These are phyloP conservation scores for Arthroderma sp. DNA, from an alignment of 2,329 filamentous ascomycete genomes.

Conservation along the genomic window DNA sequence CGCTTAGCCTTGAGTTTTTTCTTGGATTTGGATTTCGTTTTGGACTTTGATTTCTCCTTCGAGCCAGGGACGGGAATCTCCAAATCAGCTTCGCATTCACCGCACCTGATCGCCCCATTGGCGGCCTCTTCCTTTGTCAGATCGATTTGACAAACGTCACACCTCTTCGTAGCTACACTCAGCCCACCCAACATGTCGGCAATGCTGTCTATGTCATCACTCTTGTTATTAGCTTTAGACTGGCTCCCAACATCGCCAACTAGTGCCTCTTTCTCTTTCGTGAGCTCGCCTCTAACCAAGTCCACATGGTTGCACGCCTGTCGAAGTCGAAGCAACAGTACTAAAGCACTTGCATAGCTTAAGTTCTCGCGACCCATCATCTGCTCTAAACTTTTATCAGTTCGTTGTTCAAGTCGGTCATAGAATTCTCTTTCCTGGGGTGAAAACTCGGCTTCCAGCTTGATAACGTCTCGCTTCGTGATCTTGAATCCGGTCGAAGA, in stretches of 20 bases:
- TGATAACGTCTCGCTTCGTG: slow-evolving; percentile 77
- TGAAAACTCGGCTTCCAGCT: slow-evolving; percentile 64
- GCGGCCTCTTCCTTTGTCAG: slow-evolving; percentile 45
- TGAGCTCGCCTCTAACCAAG: slow-evolving; percentile 70
- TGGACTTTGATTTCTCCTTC: slow-evolving; percentile 27
- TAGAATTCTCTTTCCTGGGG: slow-evolving; percentile 76
- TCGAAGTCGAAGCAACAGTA: slow-evolving; percentile 74
- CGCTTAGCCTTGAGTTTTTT: slow-evolving; percentile 24
- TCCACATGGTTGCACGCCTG: slow-evolving; percentile 93
- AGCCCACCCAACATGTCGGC: slow-evolving; percentile 78
- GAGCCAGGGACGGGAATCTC: slow-evolving; percentile 38
- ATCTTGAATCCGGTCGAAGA: slow-evolving; percentile 67
- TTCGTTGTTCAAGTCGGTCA: slow-evolving; percentile 64
- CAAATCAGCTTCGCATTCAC: slow-evolving; percentile 63
- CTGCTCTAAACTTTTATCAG: slow-evolving; percentile 71
- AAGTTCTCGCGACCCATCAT: slow-evolving; percentile 73
- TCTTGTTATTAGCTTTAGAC: slow-evolving; percentile 37
- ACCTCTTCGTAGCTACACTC: slow-evolving; percentile 62
- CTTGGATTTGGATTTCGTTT: slow-evolving; percentile 36
- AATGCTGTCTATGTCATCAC: slow-evolving; percentile 63
- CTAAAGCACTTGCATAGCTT: slow-evolving; percentile 88
- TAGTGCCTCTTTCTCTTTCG: slow-evolving; percentile 76
- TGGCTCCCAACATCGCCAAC: slow-evolving; percentile 46
- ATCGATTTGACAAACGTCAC: slow-evolving; percentile 67
- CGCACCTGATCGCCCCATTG: slow-evolving; percentile 47